Evolutionary conservation across 768 basidiomycete species (phyloP), one percentile per base, ranked within the genome.

Genomic region (Plicaturopsis crispa): DNA sequence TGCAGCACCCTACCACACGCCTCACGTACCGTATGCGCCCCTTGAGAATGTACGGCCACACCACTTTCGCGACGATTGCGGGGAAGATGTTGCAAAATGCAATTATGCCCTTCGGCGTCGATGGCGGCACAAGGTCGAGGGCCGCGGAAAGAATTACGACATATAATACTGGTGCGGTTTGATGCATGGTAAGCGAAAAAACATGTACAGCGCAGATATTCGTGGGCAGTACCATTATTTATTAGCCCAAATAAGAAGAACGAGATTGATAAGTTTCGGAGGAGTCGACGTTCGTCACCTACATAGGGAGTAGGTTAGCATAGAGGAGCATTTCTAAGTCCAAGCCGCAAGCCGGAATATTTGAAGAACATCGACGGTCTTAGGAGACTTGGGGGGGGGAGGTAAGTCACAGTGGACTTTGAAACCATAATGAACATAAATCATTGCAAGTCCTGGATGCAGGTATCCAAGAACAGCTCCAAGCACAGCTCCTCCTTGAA

Each of bases 101-200:
- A 37, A 98, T 90, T 39, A 98, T 79, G 12, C 94, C 94, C 55
- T 94, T 94, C 0, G 94, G 93, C 0, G 90, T 94, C 2, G 83
- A 74, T 2, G 88, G 80, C 6, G 91, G 86, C 2, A 96, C 92
- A 3, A 99, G 73, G 53, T 99, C 96, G 3, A 97, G 67, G 1
- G 96, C 96, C 5, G 94, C 94, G 1, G 90, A 94, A 14, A 99
- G 75, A 44, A 98, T 96, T 44, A 98, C 85, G 24, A 99, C 94
- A 61, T 98, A 96, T 40, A 94, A 69, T 4, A 96, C 91, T 91
- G 45, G 0, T 24, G 24, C 19, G 30, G 36, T 4, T 33, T 41
- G 6, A 45, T 31, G 32, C 18, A 36, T 38, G 14, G 31, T 38
- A 24, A 39, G 21, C 38, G 18, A 13, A n/a, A 23, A 41, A 24